Evolutionary conservation across 306 rosid genomes (phyloP).

Genomic region (Vigna angularis): DNA sequence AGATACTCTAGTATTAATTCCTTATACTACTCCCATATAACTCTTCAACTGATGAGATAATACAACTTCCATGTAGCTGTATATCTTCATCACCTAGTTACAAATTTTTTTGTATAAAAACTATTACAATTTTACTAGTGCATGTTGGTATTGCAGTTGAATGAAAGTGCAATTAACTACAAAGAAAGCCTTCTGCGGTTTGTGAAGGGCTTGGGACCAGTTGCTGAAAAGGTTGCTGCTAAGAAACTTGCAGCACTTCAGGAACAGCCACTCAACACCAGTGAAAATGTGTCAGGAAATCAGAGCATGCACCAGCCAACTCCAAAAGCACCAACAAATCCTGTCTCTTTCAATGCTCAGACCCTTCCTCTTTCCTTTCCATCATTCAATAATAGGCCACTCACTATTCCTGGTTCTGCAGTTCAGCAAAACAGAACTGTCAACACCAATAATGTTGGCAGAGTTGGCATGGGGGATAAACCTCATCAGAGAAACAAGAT

Average conservation of each 20-base stretch:
- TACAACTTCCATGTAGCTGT: no score
- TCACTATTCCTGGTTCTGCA: background rate
- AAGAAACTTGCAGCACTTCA: background rate
- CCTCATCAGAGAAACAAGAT: background rate
- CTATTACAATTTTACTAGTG: background rate
- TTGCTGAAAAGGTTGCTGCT: background rate
- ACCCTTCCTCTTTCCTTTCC: background rate
- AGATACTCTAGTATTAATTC: background rate
- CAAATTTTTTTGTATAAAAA: background rate
- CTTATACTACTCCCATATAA: background rate
- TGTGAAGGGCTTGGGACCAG: background rate
- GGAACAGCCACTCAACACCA: background rate
- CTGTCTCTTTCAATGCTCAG: background rate
- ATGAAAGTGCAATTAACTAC: background rate
- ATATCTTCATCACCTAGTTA: background rate
- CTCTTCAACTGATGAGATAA: background rate
- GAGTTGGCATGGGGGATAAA: background rate
- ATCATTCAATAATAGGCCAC: background rate
- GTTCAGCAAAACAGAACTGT: background rate
- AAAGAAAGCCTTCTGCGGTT: background rate
- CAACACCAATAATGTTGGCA: background rate
- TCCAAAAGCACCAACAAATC: background rate
- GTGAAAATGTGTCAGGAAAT: background rate
- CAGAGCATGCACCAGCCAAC: background rate
- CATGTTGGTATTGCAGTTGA: constrained; percentile 30